Conservation (phyloP, 257 asterid species). For the Ajuga chamaepitys region DNA sequence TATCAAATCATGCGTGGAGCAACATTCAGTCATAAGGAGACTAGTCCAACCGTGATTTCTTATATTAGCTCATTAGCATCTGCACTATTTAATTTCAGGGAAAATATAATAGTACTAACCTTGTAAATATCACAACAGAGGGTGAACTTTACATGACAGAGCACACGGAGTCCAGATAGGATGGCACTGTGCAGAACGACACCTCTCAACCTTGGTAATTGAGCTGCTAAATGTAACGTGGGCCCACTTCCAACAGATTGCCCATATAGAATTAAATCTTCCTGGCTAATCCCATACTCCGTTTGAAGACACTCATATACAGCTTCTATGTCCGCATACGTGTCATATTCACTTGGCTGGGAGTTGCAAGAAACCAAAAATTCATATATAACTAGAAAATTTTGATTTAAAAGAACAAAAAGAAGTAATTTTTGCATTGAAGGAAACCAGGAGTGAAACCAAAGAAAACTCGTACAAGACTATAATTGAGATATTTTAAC, state of each 20-base stretch:
- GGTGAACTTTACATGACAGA: slow-evolving; percentile 84
- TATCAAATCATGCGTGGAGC: neutral
- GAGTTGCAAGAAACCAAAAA: slow-evolving; percentile 3
- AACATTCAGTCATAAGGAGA: neutral
- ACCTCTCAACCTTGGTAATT: slow-evolving; percentile 88
- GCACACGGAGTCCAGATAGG: slow-evolving; percentile 98
- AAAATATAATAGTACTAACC: slow-evolving; percentile 31
- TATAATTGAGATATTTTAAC: slow-evolving; percentile 1
- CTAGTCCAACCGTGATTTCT: neutral
- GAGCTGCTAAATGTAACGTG: slow-evolving; percentile 89
- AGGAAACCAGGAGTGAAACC: neutral
- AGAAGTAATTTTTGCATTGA: neutral
- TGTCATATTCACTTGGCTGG: slow-evolving; percentile 91
- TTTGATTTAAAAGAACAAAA: neutral
- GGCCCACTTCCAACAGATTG: slow-evolving; percentile 99
- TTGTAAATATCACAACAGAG: slow-evolving; percentile 90
- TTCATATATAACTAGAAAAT: neutral
- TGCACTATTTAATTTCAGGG: neutral
- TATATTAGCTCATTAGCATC: neutral
- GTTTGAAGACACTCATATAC: slow-evolving; percentile 90
- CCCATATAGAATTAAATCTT: slow-evolving; percentile 82
- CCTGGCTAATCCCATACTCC: slow-evolving; percentile 90
- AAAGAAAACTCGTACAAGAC: neutral
- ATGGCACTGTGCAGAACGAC: slow-evolving; percentile 98
- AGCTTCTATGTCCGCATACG: slow-evolving; percentile 97